Evolutionary conservation across 2,329 filamentous ascomycete species (phyloP), one percentile per base, ranked within the genome.

Genomic region (Lecanoromycetidae sp.): DNA sequence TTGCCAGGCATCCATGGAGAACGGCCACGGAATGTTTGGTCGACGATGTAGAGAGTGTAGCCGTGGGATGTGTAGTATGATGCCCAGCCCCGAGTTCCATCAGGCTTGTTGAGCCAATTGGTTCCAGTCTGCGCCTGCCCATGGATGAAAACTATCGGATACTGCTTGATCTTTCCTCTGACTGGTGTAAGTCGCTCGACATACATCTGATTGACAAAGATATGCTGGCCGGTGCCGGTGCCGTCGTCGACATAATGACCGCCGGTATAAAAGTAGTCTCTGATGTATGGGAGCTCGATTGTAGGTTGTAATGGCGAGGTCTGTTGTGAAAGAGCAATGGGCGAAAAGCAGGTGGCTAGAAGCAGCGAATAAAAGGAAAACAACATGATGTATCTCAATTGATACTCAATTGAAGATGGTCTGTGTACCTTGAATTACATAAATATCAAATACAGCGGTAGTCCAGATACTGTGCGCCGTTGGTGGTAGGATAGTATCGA

Each of bases 101-200:
- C 69, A 3, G 71, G 71, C 27, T 67, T 74, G 49, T 70, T 71
- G 25, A 70, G 57, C 61, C 63, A 70, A 41, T 67, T 35, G 4
- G 60, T 61, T n/a, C 58, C 60, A 13, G 61, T 60, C 47, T 63
- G 60, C 13, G 51, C 60, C 20, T 47, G 49, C 6, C 60, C 60
- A 32, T 60, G 60, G 10, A 61, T 55, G 23, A 64, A 59, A 13
- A 64, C 56, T 32, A 64, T 55, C 6, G 62, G 62, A 48, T 57
- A 54, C 6, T 52, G 51, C 36, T 59, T 56, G 1, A 37, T 51
- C 3, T 50, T 54, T 3, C 49, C 49, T 12, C 37, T 46, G 2
- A 44, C 26, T 7, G 61, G 62, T 17, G 54, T 56, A 17, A 64
- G 49, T 30, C 57, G 57, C 52, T 64, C 62, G 29, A 63, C 61